Conservation (phyloP, 2,329 filamentous ascomycete species). For the Blastomyces gilchristii region DNA sequence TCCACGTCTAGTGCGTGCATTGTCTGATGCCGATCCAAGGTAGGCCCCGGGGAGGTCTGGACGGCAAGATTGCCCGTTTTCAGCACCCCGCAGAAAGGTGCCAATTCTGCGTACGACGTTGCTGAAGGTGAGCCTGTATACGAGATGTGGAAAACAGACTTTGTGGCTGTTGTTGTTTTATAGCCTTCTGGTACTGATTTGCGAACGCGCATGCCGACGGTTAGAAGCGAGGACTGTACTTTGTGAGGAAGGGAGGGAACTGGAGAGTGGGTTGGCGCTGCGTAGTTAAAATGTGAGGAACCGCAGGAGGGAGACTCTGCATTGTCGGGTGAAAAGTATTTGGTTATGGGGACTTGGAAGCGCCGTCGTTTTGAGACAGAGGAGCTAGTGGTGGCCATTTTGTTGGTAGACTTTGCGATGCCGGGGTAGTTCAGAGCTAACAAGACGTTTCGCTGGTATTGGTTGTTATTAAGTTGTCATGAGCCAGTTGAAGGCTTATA, state of each 20-base stretch:
- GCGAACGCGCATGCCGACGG: constrained; percentile 86
- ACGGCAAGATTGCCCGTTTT: constrained; percentile 59
- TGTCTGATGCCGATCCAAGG: constrained; percentile 19
- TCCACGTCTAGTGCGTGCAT: constrained; percentile 26
- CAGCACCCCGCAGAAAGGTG: constrained; percentile 72
- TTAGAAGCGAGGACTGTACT: constrained; percentile 74
- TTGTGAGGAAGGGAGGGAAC: constrained; percentile 49
- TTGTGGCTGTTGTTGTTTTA: constrained; percentile 51
- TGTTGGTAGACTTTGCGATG: constrained; percentile 4
- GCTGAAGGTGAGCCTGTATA: constrained; percentile 6
- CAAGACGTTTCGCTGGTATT: neutral
- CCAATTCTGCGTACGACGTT: constrained; percentile 46
- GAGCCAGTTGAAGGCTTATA: too few relatives aligned
- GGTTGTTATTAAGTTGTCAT: too few relatives aligned
- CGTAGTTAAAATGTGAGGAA: constrained; percentile 32
- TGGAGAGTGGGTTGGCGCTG: constrained; percentile 29
- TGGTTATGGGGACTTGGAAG: constrained; percentile 37
- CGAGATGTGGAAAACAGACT: neutral
- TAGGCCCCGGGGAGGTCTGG: constrained; percentile 41
- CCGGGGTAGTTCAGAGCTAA: too few relatives aligned
- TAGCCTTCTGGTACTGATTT: constrained; percentile 92
- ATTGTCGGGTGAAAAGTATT: constrained; percentile 26
- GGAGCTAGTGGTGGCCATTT: constrained; percentile 19
- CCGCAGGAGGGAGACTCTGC: constrained; percentile 16
- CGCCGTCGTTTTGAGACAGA: constrained; percentile 34